A percentile compares a stretch with the other conserved stretches of the same genome.
Evolutionary conservation across 2,329 filamentous ascomycete species (phyloP).

Genomic region (Peltaster fructicola): DNA sequence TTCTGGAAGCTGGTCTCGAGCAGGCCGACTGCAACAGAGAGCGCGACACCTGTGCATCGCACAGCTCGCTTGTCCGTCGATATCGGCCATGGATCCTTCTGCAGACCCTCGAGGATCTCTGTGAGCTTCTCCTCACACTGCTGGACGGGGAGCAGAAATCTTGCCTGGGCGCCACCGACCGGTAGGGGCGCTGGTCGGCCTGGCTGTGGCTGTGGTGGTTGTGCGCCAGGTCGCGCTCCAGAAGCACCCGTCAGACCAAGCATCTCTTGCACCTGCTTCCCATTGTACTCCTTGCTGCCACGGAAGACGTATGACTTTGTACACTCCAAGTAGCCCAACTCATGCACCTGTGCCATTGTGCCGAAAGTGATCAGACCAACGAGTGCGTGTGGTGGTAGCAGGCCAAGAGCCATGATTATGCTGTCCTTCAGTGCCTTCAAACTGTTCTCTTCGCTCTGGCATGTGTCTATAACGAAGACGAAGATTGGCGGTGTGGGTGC

Average conservation of each 20-base stretch:
- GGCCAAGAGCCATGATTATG: conserved; percentile 66
- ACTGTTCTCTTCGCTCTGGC: conserved; percentile 76
- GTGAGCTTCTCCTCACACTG: conserved; percentile 96
- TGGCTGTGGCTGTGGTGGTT: conserved; percentile 49
- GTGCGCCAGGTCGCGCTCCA: conserved; percentile 52
- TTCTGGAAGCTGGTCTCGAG: conserved; percentile 94
- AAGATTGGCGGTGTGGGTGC: conserved; percentile 79
- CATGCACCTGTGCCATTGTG: conserved; percentile 94
- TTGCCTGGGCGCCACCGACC: conserved; percentile 62
- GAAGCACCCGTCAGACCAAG: conserved; percentile 56
- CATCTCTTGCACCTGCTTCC: conserved; percentile 99
- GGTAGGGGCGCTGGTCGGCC: conserved; percentile 45
- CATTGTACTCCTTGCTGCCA: conserved; percentile 93
- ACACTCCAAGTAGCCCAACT: conserved; percentile 94
- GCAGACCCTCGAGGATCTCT: conserved; percentile 83
- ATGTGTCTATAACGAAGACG: conserved; percentile 73
- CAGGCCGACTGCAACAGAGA: conserved; percentile 83
- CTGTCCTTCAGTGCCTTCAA: conserved; percentile 70
- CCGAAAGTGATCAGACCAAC: conserved; percentile 77
- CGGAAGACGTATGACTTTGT: conserved; percentile 98
- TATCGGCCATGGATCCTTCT: conserved; percentile 95
- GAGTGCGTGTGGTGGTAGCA: conserved; percentile 64
- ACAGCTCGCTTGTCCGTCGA: conserved; percentile 80
- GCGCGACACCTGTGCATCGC: conserved; percentile 86
- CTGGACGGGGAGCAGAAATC: conserved; percentile 85